phyloP scores from a whole-genome alignment of 768 basidiomycete genomes.

The Pleurotus pulmonarius region DNA sequence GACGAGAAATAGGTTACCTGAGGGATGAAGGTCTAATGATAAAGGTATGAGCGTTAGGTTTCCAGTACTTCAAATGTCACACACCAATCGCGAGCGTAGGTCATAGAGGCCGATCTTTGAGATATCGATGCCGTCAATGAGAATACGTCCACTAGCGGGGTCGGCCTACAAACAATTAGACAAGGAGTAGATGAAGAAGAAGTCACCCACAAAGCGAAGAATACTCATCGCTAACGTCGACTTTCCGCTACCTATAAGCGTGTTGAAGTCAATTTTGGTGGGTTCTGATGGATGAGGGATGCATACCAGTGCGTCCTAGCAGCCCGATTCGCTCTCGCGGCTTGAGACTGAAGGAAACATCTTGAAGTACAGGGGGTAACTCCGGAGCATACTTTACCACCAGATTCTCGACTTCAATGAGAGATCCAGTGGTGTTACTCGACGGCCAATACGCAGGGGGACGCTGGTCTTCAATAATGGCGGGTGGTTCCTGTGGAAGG shows the following conservation, averaged over 20 bases:
- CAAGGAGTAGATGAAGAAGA: not conserved
- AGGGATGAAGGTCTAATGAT: constrained; percentile 71
- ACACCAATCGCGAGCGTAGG: constrained; percentile 68
- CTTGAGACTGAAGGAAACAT: constrained; percentile 68
- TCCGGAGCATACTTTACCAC: constrained; percentile 83
- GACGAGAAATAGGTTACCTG: constrained; percentile 30
- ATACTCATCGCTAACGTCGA: constrained; percentile 85
- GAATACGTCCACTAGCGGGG: constrained; percentile 67
- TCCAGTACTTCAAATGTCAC: constrained; percentile 16
- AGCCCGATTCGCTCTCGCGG: constrained; percentile 76
- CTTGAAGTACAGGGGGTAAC: constrained; percentile 74
- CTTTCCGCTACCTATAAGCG: constrained; percentile 66
- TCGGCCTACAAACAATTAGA: constrained; percentile 47
- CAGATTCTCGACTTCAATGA: constrained; percentile 72
- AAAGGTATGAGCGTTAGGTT: not conserved
- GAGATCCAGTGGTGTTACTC: constrained; percentile 47
- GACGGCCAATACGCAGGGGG: constrained; percentile 95
- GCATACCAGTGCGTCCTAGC: constrained; percentile 68
- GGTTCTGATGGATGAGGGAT: not conserved
- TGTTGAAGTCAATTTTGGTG: not conserved
- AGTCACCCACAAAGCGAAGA: constrained; percentile 65
- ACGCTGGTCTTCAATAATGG: constrained; percentile 66
- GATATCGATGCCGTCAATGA: constrained; percentile 88
- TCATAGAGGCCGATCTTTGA: constrained; percentile 83
- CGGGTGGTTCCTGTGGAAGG: constrained; percentile 83